Evolutionary conservation across 139 green algal species (phyloP), one percentile per base, ranked within the genome.

Genomic region (Coccomyxa sp.): DNA sequence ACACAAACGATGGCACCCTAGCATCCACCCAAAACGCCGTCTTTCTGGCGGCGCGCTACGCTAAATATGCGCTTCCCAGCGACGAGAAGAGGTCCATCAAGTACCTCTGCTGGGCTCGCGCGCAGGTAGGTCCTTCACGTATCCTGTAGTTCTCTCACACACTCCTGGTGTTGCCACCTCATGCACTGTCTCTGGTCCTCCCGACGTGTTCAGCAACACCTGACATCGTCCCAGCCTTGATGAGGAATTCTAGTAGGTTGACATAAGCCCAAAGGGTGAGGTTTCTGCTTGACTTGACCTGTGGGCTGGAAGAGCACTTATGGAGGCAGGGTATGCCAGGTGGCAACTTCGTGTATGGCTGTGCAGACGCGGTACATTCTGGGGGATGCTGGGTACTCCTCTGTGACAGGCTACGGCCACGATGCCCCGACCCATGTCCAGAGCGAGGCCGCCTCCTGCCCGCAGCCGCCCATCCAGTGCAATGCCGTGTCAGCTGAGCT

Each of bases 361-460:
- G n/a, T n/a, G 39, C 89, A 93, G 82, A 79, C 85, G 31, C 82
- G 89, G 5, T 90, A 91, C 80, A 86, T 92, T 73, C 80, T 95
- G 76, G 90, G 90, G 0, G 87, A 90, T 55, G 74, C 75, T 14
- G 79, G 77, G 2, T 74, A 77, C 41, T 77, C 35, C n/a, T 74
- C 85, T 39, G 38, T 89, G 39, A 71, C 89, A 7, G 89, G 88
- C n/a, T 75, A 82, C 24, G 90, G 90, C 38, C 77, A 74, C 0
- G 85, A 89, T 35, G 76, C 86, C 8, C 87, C 87, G 8, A 73
- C 70, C 39, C 74, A 85, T 64, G 87, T 86, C 1, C 83, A 92
- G 72, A 88, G 93, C 82, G 78, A 87, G 35, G 85, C 73, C 36
- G 87, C 91, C 1, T 88, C 84, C n/a, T 95, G 91, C 83, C 87